phyloP scores from a whole-genome alignment of 2,329 filamentous ascomycete species.

The Magnaporthiopsis rhizophila region DNA sequence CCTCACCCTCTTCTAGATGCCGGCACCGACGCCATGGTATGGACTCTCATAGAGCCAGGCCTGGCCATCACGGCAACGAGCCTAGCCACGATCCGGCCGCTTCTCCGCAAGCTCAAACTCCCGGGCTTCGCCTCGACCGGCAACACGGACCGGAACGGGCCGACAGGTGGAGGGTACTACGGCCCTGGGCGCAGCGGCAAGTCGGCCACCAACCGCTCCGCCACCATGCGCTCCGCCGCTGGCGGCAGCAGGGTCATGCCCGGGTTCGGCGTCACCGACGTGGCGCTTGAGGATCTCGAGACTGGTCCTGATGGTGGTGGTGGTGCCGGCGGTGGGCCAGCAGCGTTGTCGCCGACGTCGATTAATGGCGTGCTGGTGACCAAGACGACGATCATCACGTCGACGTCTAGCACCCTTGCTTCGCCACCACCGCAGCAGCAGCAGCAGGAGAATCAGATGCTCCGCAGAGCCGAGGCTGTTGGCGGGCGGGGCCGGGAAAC shows the following conservation, averaged over 20 bases:
- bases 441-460: neutral
- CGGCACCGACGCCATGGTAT: conserved; percentile 45
- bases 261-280: conserved; percentile 27
- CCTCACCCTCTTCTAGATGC: conserved; percentile 25
- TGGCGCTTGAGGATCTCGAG: conserved; percentile 29
- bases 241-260: conserved; percentile 19
- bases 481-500: neutral
- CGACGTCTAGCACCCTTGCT: neutral
- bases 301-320: neutral
- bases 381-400: neutral
- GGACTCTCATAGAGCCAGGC: conserved; percentile 49
- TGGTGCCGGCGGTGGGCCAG: conserved; percentile 10
- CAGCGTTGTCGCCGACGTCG: too few relatives aligned
- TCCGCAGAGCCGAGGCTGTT: neutral
- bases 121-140: conserved; percentile 35
- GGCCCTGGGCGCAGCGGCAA: conserved; percentile 21
- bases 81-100: conserved; percentile 45
- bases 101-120: conserved; percentile 40
- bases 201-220: conserved; percentile 1
- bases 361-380: neutral
- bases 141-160: conserved; percentile 22
- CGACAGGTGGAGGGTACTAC: conserved; percentile 14
- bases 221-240: neutral
- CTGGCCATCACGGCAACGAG: conserved; percentile 47
- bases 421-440: neutral